Base-by-base conservation (phyloP, 352 stramenopile genomes). In the Pythium phragmitis region DNA sequence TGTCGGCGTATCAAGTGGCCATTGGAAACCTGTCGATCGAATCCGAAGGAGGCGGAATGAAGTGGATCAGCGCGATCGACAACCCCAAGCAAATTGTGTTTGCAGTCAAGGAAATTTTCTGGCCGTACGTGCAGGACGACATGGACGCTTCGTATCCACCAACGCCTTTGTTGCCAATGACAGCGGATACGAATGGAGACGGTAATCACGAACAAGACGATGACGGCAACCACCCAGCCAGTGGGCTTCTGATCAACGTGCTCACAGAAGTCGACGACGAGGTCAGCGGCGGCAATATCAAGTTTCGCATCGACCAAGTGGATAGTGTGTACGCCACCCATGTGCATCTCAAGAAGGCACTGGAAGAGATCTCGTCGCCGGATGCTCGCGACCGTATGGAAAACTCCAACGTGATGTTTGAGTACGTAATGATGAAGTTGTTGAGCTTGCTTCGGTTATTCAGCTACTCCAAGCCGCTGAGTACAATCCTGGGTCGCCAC, bases 331-430 rank as follows among this genome's bases (percentile, higher is more conserved):
- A 85, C 60, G 80, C 88, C 37, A 90, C 81, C 4, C 79, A 91
- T 41, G 77, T 89, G 51, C 83, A 91, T 64, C 67, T 94, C 42
- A 77, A 83, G 47, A 71, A 69, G 45, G 79, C 79, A 8, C 73
- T 94, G 11, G 78, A 85, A 23, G 65, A 81, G 28, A 84, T 88
- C 45, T 86, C 78, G 49, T 89, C 78, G 4, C 82, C 82, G 0
- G 82, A 92, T 49, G 76, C 81, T 12, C 76, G 83, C 16, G 82
- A 92, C 46, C 81, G 81, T 43, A 87, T 94, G 73, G 78, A 87
- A 52, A 85, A 88, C 56, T 87, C 80, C 23, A 88, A 92, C 52
- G 79, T 92, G n/a, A 65, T 91, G n/a, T 89, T 92, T 49, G 85
- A 94, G 70, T 78, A 80, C 56, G 85, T 79, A 23, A 61, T 92